Evolutionary conservation across 2,329 filamentous ascomycete genomes (phyloP).

Genomic region (Pseudophaeomoniella oleicola): DNA sequence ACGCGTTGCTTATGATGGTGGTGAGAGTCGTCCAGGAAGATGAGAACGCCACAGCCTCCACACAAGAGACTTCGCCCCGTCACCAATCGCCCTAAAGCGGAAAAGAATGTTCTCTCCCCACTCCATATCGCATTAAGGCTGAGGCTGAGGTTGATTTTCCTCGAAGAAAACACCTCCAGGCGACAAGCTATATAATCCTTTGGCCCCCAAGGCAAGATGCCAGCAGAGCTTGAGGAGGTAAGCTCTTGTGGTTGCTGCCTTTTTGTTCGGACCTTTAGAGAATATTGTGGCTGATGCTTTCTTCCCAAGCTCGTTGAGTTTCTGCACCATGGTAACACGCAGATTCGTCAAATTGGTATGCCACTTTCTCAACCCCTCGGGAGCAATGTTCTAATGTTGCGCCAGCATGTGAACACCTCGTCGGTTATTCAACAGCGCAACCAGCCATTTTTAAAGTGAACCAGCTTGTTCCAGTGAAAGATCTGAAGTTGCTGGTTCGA

Average conservation of each 20-base stretch:
- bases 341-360: conserved; percentile 68
- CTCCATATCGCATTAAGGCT: neutral
- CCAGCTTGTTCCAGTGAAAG: conserved; percentile 62
- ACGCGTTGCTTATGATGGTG: too few species aligned
- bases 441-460: conserved; percentile 72
- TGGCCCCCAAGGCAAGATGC: conserved; percentile 37
- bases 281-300: conserved; percentile 6
- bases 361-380: conserved; percentile 2
- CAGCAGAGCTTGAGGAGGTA: conserved; percentile 65
- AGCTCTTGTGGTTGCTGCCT: conserved; percentile 3
- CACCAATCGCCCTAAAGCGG: neutral
- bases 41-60: neutral
- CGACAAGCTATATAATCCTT: neutral
- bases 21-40: neutral
- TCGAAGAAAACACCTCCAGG: neutral
- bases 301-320: conserved; percentile 67
- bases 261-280: neutral
- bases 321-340: conserved; percentile 79
- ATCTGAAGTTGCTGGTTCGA: conserved; percentile 72
- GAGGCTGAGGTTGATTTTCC: conserved; percentile 1
- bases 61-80: neutral
- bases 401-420: conserved; percentile 66
- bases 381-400: conserved; percentile 1
- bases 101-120: neutral
- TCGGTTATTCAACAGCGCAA: conserved; percentile 67